Evolutionary conservation across 208 protist genomes (phyloP), one percentile per base, ranked within the genome.

Genomic region (Crithidia bombi): DNA sequence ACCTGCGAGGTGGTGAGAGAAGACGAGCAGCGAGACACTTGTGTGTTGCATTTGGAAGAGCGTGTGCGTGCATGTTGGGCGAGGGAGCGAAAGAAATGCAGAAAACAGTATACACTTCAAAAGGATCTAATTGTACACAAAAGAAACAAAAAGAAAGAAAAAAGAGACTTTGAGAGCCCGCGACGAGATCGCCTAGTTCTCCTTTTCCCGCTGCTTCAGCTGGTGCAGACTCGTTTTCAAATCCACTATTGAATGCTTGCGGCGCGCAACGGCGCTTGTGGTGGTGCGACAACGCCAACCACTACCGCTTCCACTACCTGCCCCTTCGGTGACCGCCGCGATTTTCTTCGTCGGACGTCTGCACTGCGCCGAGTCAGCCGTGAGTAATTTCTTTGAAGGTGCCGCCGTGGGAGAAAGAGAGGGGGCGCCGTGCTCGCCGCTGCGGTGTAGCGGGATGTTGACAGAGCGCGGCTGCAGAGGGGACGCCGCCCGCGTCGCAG

Each of bases 51-150:
- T n/a, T n/a, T n/a, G n/a, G n/a, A n/a, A n/a, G n/a, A n/a, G n/a
- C n/a, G n/a, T n/a, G n/a, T n/a, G n/a, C n/a, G n/a, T n/a, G n/a
- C n/a, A n/a, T n/a, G n/a, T n/a, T n/a, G 38, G 38, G 38, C 14
- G 43, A 47, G 43, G 21, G 43, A 21, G n/a, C 36, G 19, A 65
- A 47, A 69, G 6, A 69, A 68, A 69, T 30, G 2, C 41, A 68
- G 52, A 57, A 50, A 65, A 63, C 30, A 56, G 21, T 47, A 47
- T 15, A 41, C 36, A 41, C 36, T 12, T 6, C 12, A 41, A 12
- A 41, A 41, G 12, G 12, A 41, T 15, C 36, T n/a, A n/a, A 41
- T 19, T 23, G 43, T 5, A 19, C 46, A 14, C 15, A 2, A 52
- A 30, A 33, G 17, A 33, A 38, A 15, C 11, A 56, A 38, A 23